Base-by-base conservation (phyloP, 2,329 filamentous ascomycete species). In the Venturiaceae sp. region DNA sequence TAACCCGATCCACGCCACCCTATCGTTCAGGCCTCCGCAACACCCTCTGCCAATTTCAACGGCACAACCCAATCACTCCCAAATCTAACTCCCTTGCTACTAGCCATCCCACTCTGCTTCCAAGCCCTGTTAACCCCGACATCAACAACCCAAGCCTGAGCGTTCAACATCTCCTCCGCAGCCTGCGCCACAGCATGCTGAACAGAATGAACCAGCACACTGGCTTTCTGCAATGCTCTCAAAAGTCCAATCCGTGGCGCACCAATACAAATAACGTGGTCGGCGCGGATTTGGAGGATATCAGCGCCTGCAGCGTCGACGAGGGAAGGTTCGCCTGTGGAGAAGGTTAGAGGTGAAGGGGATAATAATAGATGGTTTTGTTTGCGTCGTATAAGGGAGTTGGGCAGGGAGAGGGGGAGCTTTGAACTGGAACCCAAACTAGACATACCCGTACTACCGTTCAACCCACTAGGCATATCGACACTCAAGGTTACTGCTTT, bases 391-490 rank as follows among this genome's bases (percentile, higher is more conserved):
- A n/a, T n/a, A n/a, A n/a, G n/a, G n/a, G n/a, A n/a, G n/a, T n/a
- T n/a, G n/a, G n/a, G n/a, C n/a, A n/a, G n/a, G n/a, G n/a, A n/a
- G n/a, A n/a, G n/a, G n/a, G n/a, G 36, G 41, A 46, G 21, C 21
- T 28, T 26, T 26, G 11, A 47, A 47, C 11, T 28, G 41, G 4
- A 8, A 21, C 3, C n/a, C n/a, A n/a, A n/a, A 50, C 13, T 53
- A 13, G n/a, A 50, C 57, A 5, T 41, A 58, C 90, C 90, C 39
- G 84, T 86, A 0, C 85, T 84, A 2, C 89, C 90, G 63, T 92
- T 90, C 54, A 96, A 84, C 5, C 94, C 94, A 0, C 89, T 92
- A 0, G 94, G 94, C 5, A 95, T 84, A 68, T 96, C 92, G n/a
- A 99, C 83, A 0, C 91, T 88, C 21, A 99, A 75, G 3, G 94